Evolutionary conservation across 495 filamentous ascomycete genomes (phyloP), one percentile per base, ranked within the genome.

Genomic region (Usnea hakonensis): DNA sequence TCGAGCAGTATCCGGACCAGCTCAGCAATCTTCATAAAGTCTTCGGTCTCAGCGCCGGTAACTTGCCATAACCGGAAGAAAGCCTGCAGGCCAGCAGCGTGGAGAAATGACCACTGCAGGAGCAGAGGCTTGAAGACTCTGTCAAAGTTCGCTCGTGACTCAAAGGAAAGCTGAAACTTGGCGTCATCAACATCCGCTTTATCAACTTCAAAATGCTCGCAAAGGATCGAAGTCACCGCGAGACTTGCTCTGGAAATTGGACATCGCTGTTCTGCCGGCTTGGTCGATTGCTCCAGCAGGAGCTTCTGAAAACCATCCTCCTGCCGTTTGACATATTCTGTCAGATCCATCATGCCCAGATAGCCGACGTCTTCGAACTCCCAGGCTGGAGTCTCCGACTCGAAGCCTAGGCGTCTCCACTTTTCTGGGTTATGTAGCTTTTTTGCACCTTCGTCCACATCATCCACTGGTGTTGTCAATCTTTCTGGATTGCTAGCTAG

Each of bases 331-430:
- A 95, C 89, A 72, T 89, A 99, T 73, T 97, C 91, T 9, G 90
- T 91, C 68, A 97, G 70, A 72, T 99, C 94, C 91, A 97, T 96
- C 86, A 99, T 90, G 26, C 95, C 94, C 46, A 99, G 74, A 70
- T 93, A 97, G 2, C 94, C 94, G 21, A 87, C 85, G 30, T 84
- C 79, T 3, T 91, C 85, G 73, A 99, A 97, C 67, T 97, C 94
- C 64, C 78, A 74, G 0, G 85, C 85, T 13, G 94, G 94, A 61
- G 81, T 89, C 70, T 97, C 95, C 0, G 90, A 87, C 73, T 94
- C 89, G 69, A 99, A 99, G 4, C 94, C 94, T 40, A 98, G 73
- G 46, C 93, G 79, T 61, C 91, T 79, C 94, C 94, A 98, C 73
- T 96, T 97, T 67, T 96, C 90, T 0, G 95, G 88, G 66, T 92